phyloP scores from a whole-genome alignment of 2,329 filamentous ascomycete genomes.

The Podosphaera leucotricha region DNA sequence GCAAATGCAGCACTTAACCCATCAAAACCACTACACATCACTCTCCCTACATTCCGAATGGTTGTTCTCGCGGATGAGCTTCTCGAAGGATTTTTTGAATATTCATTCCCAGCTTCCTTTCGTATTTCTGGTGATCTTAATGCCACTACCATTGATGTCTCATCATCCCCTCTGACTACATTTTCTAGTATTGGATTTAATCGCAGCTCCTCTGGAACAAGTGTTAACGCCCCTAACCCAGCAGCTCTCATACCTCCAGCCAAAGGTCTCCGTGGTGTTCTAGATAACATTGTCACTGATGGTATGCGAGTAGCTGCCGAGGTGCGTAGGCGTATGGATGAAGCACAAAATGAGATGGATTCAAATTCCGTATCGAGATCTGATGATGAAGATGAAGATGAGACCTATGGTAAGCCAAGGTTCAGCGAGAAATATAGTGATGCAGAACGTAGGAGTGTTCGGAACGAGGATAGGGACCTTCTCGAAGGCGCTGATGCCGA shows the following conservation, averaged over 20 bases:
- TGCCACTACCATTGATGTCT: slow-evolving; percentile 19
- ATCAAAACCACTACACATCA: slow-evolving; percentile 81
- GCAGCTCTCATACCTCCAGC: slow-evolving; percentile 20
- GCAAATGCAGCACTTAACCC: slow-evolving; percentile 85
- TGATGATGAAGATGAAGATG: slow-evolving; percentile 46
- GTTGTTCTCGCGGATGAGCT: slow-evolving; percentile 89
- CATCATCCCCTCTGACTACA: slow-evolving; percentile 55
- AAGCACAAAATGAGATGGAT: slow-evolving; percentile 79
- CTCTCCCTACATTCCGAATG: slow-evolving; percentile 94
- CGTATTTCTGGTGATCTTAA: slow-evolving; percentile 46
- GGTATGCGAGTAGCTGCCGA: slow-evolving; percentile 91
- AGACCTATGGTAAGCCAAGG: slow-evolving; percentile 26
- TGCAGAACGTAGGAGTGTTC: slow-evolving; percentile 36
- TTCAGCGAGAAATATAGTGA: slow-evolving; percentile 28
- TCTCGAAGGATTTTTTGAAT: slow-evolving; percentile 92
- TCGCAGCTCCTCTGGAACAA: slow-evolving; percentile 19
- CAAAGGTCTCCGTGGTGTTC: slow-evolving; percentile 67
- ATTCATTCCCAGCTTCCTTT: slow-evolving; percentile 82
- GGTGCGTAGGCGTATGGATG: slow-evolving; percentile 79
- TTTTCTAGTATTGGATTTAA: slow-evolving; percentile 50
- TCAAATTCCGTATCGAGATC: slow-evolving; percentile 53
- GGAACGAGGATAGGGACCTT: slow-evolving; percentile 44
- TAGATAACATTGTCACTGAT: slow-evolving; percentile 94
- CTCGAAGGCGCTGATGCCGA: slow-evolving; percentile 53
- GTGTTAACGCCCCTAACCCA: slow-evolving; percentile 10